These are phyloP conservation scores for Ensete ventricosum DNA, from an alignment of 176 grass and related monocot species.

Conservation along the genomic window DNA sequence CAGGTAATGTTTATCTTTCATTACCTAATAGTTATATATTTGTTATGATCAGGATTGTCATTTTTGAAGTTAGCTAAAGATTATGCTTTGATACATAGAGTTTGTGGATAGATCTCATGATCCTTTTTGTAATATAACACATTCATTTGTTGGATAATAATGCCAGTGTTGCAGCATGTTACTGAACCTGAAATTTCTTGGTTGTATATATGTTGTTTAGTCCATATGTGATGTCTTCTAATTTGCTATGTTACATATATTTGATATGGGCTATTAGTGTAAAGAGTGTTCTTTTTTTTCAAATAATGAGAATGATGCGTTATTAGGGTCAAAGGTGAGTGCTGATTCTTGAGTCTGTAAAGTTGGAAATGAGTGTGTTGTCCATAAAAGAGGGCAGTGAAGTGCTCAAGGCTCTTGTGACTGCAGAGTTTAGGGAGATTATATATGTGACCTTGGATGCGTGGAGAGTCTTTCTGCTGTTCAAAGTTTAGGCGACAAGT, in stretches of 20 bases:
- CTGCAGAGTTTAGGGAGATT: no score
- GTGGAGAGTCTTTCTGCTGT: no score
- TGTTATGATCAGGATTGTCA: background rate
- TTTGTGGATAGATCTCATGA: background rate
- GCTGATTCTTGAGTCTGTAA: background rate
- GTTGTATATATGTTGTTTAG: no score
- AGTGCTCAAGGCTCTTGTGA: no score
- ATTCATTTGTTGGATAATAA: background rate
- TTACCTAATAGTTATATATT: background rate
- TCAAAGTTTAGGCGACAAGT: no score
- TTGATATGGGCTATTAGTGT: background rate
- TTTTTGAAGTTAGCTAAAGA: background rate
- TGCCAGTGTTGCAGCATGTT: background rate
- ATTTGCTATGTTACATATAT: background rate
- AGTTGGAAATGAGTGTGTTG: no score
- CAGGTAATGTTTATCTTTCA: conserved; percentile 35
- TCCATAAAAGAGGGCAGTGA: no score
- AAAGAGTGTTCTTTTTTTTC: background rate
- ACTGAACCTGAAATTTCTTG: background rate
- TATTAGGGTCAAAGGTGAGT: background rate
- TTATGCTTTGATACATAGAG: background rate
- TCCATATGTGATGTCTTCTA: background rate
- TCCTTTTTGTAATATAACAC: background rate
- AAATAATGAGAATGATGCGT: background rate
- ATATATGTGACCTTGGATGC: no score